Base-by-base conservation (phyloP, 805 yeast genomes). In the Pichia membranifaciens region DNA sequence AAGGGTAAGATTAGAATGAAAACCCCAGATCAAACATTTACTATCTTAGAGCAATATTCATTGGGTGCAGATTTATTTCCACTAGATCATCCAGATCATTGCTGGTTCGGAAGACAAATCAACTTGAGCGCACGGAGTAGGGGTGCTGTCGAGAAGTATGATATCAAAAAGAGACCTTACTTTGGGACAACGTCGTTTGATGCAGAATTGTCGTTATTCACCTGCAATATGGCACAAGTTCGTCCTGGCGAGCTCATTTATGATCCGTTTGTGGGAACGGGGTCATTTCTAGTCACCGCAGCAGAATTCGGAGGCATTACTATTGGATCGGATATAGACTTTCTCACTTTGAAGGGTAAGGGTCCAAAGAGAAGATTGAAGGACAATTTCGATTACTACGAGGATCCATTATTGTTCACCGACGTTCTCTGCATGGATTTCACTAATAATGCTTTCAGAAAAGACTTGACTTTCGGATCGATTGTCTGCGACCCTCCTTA, bases 181-280 rank as follows among this genome's bases (percentile, higher is more conserved):
- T 90, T 87, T 48, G 99, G 99, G 2, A 93, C 99, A 6, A 93
- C 99, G 0, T 87, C 96, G 16, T 93, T 93, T 66, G 99, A 93
- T 56, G 95, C 96, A 1, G 98, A 93, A 60, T 69, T 93, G 50
- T 81, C 97, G 0, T 67, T 93, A 41, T 84, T 90, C 15, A 84
- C 95, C 28, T 86, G 96, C 58, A 93, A 91, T 58, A 74, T 93
- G 44, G 96, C 86, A 0, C 89, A 85, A 52, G 87, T 84, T 13
- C 71, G 64, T 33, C 71, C 74, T 0, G 84, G 83, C 0, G 76
- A 81, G 45, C 59, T 89, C 3, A 78, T 85, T 60, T 91, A 87
- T 60, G 99, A 93, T 65, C 99, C 99, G 21, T 93, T 93, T 68
- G 88, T 87, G 3, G 99, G 99, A 0, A 93, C 99, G 0, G 99